Base-by-base conservation (phyloP, 345 rosid genomes). In the Raphanus raphanistrum region DNA sequence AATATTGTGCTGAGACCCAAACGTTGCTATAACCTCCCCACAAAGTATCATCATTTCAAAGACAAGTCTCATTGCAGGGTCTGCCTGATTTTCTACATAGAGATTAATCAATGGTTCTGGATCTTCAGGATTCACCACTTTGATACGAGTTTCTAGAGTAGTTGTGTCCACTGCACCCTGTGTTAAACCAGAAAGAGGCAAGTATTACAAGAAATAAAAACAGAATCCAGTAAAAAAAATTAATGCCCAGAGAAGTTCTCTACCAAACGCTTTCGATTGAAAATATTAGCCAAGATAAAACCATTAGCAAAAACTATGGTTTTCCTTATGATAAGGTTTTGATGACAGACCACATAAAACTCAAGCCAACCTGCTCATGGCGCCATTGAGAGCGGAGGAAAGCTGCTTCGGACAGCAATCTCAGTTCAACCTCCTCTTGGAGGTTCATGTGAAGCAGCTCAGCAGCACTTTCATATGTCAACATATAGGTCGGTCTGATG, bases 1-100 rank as follows among this genome's bases (percentile, higher is more conserved):
- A 65, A 94, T 85, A 77, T 88, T 89, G 74, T 90, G 87, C 78
- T 61, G 73, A 50, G 87, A 89, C 52, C 98, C 97, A 79, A 83
- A 94, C 43, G 93, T 85, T 54, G 98, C 98, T 75, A 94, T 70
- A 75, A 76, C 93, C 80, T 94, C 98, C 62, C 98, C 98, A 79
- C 98, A 94, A 58, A 94, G 97, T 79, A 94, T 84, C 97, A 94
- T 94, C 97, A 94, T 89, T 87, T 94, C 98, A 78, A 91, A 87
- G 55, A 94, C 97, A 71, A 94, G 92, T 80, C 92, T 87, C 98
- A 92, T 88, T 38, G 98, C 97, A 65, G 84, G 92, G 25, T 90
- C 93, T 61, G 97, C 89, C 81, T 92, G 98, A 79, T 92, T 84
- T 85, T 94, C 98, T 66, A 94, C 92, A 60, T 89, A 94, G 26